phyloP scores from a whole-genome alignment of 176 grass and related monocot genomes.

The Puya raimondii region DNA sequence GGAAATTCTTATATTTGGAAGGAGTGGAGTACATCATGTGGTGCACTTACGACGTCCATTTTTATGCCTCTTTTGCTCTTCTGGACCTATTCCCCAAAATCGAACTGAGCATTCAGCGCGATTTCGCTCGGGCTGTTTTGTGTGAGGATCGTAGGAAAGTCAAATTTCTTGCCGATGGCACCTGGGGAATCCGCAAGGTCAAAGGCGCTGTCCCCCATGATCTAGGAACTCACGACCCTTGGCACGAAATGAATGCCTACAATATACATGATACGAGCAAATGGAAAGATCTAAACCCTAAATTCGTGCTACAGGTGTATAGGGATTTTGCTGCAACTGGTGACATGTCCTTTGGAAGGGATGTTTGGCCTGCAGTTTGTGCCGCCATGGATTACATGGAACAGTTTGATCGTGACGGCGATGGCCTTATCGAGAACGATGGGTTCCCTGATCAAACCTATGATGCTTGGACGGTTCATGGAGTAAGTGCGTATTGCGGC shows the following conservation, averaged over 20 bases:
- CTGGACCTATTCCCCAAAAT: conserved; percentile 92
- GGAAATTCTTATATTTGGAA: conserved; percentile 89
- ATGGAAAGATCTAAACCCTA: conserved; percentile 98
- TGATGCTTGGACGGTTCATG: conserved; percentile 88
- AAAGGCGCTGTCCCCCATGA: conserved; percentile 95
- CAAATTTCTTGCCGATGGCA: conserved; percentile 85
- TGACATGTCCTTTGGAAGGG: conserved; percentile 66
- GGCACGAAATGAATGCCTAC: conserved; percentile 98
- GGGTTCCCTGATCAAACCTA: conserved; percentile 98
- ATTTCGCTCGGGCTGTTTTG: conserved; percentile 87
- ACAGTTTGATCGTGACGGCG: conserved; percentile 80
- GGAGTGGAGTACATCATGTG: conserved; percentile 98
- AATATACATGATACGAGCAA: conserved; percentile 97
- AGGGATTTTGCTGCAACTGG: conserved; percentile 85
- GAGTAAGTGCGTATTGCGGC: conserved; percentile 83
- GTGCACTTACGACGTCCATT: conserved; percentile 94
- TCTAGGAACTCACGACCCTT: conserved; percentile 86
- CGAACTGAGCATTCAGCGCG: conserved; percentile 81
- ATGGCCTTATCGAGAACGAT: conserved; percentile 87
- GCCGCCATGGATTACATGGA: conserved; percentile 95
- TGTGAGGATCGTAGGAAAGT: conserved; percentile 77
- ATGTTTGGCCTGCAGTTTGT: conserved; percentile 88
- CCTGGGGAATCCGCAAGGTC: conserved; percentile 73
- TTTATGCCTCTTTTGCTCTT: conserved; percentile 95
- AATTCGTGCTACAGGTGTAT: conserved; percentile 88